These are phyloP conservation scores for Borovskyia barvae DNA, from an alignment of 208 protist genomes.

Conservation along the genomic window DNA sequence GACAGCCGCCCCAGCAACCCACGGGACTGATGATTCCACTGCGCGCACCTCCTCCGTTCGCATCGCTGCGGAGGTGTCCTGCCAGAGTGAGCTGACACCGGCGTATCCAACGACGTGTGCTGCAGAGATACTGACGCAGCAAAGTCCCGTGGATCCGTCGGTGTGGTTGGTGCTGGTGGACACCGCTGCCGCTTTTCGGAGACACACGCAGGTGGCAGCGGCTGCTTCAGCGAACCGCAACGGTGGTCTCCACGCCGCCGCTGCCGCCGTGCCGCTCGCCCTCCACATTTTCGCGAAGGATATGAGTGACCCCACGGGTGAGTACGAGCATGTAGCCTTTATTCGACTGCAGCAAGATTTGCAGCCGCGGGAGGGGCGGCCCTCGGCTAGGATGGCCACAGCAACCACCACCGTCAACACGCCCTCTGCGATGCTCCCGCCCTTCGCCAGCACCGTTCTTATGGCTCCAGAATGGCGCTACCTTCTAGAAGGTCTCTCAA, in stretches of 20 bases:
- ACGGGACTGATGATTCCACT: not conserved
- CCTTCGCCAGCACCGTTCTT: not conserved
- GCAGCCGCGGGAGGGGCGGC: not conserved
- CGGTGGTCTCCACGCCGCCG: not conserved
- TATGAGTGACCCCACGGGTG: constrained; percentile 8
- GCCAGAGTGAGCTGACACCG: constrained; percentile 26
- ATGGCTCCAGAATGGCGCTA: constrained; percentile 19
- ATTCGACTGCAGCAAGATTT: constrained; percentile 33
- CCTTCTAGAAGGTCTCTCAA: constrained; percentile 15
- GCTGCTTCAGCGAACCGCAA: not conserved
- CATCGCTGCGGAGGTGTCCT: constrained; percentile 24
- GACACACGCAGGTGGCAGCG: constrained; percentile 29
- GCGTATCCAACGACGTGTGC: constrained; percentile 31
- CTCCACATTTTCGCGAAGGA: constrained; percentile 29
- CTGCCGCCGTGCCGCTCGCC: constrained; percentile 5
- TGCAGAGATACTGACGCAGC: constrained; percentile 63
- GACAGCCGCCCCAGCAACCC: not conserved
- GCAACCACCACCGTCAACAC: not conserved
- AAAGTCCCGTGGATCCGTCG: constrained; percentile 40
- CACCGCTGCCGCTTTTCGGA: constrained; percentile 33
- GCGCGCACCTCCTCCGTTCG: constrained; percentile 4
- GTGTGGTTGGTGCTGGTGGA: constrained; percentile 69
- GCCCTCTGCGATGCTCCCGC: not conserved
- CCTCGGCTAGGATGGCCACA: constrained; percentile 5
- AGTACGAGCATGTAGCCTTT: constrained; percentile 63